These are phyloP conservation scores for Waltiozyma sp. DNA, from an alignment of 1,139 yeast genomes.

Conservation along the genomic window DNA sequence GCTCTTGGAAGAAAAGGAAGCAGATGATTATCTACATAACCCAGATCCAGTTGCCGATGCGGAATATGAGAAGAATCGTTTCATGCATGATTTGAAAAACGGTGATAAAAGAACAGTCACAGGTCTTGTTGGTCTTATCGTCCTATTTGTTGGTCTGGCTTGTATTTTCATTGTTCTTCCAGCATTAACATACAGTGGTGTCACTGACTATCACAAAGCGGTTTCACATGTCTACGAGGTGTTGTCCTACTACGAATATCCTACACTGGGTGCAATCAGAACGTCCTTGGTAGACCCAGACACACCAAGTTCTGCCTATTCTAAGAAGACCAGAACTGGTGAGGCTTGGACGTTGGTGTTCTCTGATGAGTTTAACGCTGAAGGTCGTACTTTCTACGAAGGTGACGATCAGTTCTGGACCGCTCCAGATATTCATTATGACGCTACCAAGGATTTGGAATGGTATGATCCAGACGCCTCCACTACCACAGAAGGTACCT, in stretches of 20 bases:
- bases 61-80: constrained; percentile 54
- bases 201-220: constrained; percentile 5
- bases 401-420: constrained; percentile 57
- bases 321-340: constrained; percentile 32
- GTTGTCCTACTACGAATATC: constrained; percentile 39
- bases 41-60: constrained; percentile 91
- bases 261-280: constrained; percentile 39
- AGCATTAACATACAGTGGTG: constrained; percentile 17
- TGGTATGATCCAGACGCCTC: constrained; percentile 61
- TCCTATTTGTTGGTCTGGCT: constrained; percentile 48
- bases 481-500: constrained; percentile 40
- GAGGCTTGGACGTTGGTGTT: constrained; percentile 41
- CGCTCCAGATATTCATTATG: constrained; percentile 47
- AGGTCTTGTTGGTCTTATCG: constrained; percentile 47
- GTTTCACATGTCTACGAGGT: constrained; percentile 22
- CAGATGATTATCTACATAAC: constrained; percentile 84
- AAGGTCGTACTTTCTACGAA: constrained; percentile 50
- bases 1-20: constrained; percentile 79
- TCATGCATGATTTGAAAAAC: constrained; percentile 44
- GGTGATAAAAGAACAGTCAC: constrained; percentile 50
- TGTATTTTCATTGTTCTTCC: constrained; percentile 34
- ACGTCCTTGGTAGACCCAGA: constrained; percentile 42
- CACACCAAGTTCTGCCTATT: constrained; percentile 35
- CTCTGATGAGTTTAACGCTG: constrained; percentile 50
- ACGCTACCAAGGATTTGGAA: constrained; percentile 50